A percentile compares a stretch with the other conserved stretches of the same genome.
These are phyloP conservation scores for Aspergillus eucalypticola DNA, from an alignment of 2,329 filamentous ascomycete genomes.

Conservation along the genomic window DNA sequence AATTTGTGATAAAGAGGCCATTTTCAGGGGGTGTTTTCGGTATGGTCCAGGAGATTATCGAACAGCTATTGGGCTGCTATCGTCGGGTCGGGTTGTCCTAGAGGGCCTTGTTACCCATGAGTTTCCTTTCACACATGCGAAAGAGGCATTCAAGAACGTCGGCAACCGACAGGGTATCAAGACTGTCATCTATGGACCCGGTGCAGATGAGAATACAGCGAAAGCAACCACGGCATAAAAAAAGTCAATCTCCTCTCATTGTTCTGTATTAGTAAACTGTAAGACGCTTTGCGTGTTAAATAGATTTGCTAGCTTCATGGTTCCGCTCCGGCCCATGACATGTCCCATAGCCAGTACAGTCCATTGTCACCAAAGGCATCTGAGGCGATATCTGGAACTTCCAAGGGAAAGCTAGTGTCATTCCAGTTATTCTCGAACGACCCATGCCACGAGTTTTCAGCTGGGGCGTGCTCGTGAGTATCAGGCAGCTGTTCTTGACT, in stretches of 20 bases:
- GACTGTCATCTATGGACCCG: constrained; percentile 40
- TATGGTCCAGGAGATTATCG: constrained; percentile 84
- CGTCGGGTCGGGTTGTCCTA: constrained; percentile 65
- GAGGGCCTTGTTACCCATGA: constrained; percentile 74
- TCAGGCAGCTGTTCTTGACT: too few relatives aligned
- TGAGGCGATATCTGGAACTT: too few relatives aligned
- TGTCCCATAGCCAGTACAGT: constrained; percentile 35
- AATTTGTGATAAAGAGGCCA: constrained; percentile 82
- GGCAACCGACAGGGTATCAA: constrained; percentile 66
- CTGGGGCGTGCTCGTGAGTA: too few relatives aligned
- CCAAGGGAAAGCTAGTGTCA: too few relatives aligned
- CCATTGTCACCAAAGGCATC: constrained; percentile 14
- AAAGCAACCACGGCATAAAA: constrained; percentile 10
- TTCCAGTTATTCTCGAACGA: constrained; percentile 17
- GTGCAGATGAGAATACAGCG: constrained; percentile 19
- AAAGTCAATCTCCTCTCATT: too few relatives aligned
- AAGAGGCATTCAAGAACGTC: constrained; percentile 80
- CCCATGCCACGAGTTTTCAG: too few relatives aligned
- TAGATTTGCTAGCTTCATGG: not conserved
- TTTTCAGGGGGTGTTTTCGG: constrained; percentile 78
- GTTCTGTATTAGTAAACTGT: not conserved
- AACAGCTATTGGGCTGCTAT: constrained; percentile 68
- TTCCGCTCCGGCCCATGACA: constrained; percentile 24
- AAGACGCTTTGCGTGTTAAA: not conserved
- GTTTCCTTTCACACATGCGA: constrained; percentile 74